These are phyloP conservation scores for Gossypium raimondii DNA, from an alignment of 345 rosid species.

Conservation along the genomic window DNA sequence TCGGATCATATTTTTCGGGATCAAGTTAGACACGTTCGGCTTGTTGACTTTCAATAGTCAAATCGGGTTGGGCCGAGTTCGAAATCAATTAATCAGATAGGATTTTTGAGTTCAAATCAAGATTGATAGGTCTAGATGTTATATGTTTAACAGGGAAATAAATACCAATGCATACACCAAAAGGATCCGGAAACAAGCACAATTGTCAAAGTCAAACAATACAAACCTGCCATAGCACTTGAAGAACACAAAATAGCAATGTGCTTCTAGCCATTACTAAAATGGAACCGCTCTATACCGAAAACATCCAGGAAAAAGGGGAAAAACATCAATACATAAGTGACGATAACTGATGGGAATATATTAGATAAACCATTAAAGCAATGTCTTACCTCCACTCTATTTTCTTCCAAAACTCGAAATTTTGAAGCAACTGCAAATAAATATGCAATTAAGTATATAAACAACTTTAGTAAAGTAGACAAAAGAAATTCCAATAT, in stretches of 20 bases:
- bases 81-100: too few relatives aligned
- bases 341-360: background rate
- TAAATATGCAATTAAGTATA: background rate
- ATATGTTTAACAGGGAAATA: background rate
- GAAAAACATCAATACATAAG: background rate
- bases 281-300: conserved; percentile 28
- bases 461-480: background rate
- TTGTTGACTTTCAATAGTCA: too few relatives aligned
- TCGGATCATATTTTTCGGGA: too few relatives aligned
- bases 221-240: conserved; percentile 62
- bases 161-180: background rate
- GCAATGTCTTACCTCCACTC: conserved; percentile 29
- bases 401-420: conserved; percentile 13
- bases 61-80: too few relatives aligned
- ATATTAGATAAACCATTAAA: background rate
- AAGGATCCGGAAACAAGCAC: background rate
- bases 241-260: conserved; percentile 45
- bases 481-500: background rate
- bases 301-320: background rate
- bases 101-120: too few relatives aligned
- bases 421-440: conserved; percentile 28
- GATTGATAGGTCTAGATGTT: too few relatives aligned
- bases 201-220: background rate
- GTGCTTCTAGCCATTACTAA: conserved; percentile 39
- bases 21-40: too few relatives aligned